Percentiles rank a stretch among this genome's conserved stretches.
phyloP scores from a whole-genome alignment of 2,329 filamentous ascomycete species.

The Alternaria dauci region DNA sequence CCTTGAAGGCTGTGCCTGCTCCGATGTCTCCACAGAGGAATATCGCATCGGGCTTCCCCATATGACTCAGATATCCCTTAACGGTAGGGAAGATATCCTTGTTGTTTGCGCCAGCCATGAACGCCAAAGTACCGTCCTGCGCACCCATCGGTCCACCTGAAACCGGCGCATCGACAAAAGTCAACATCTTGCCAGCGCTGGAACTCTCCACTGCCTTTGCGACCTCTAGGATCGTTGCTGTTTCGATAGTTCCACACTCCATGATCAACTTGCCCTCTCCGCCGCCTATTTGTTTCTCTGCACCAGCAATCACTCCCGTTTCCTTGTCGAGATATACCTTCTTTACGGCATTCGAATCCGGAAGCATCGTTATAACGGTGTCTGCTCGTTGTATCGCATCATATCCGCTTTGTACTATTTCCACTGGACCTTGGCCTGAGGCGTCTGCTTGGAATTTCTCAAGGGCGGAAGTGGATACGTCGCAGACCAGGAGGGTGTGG shows the following conservation, averaged over 20 bases:
- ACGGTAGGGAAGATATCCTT: constrained; percentile 61
- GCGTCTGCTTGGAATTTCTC: constrained; percentile 51
- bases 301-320: constrained; percentile 53
- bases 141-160: constrained; percentile 94
- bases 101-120: constrained; percentile 80
- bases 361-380: constrained; percentile 55
- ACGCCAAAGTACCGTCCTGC: constrained; percentile 82
- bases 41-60: constrained; percentile 77
- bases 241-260: constrained; percentile 97
- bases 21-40: constrained; percentile 85
- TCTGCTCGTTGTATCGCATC: constrained; percentile 52
- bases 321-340: constrained; percentile 53
- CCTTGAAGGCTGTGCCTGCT: constrained; percentile 84
- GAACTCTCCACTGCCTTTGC: constrained; percentile 69
- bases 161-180: constrained; percentile 92
- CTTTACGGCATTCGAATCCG: constrained; percentile 48
- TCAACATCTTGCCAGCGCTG: constrained; percentile 64
- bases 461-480: constrained; percentile 51
- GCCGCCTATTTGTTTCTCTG: constrained; percentile 44
- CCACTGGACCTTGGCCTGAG: constrained; percentile 46
- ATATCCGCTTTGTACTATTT: constrained; percentile 49
- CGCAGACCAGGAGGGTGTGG: constrained; percentile 49
- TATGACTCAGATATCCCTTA: constrained; percentile 73
- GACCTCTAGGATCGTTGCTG: constrained; percentile 78
- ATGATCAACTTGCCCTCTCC: constrained; percentile 77